These are phyloP conservation scores for Geosmithia putterillii DNA, from an alignment of 2,329 filamentous ascomycete genomes.

Conservation along the genomic window DNA sequence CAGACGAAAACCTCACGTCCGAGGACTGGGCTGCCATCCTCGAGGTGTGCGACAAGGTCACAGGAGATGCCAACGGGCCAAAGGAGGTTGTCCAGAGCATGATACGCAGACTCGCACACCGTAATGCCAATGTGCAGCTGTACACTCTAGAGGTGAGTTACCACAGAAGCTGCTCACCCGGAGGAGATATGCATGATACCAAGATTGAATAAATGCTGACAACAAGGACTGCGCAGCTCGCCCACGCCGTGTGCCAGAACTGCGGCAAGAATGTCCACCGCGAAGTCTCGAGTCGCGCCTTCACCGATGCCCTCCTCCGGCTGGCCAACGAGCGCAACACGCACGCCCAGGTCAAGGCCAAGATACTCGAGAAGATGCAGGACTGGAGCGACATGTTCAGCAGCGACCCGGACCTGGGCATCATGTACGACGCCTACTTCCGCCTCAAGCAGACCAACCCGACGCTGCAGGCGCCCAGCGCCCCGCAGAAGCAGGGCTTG, in stretches of 20 bases:
- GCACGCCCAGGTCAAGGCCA: constrained; percentile 90
- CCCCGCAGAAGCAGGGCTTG: constrained; percentile 84
- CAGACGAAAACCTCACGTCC: constrained; percentile 92
- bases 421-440: constrained; percentile 93
- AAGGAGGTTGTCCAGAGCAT: constrained; percentile 82
- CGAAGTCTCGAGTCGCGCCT: constrained; percentile 80
- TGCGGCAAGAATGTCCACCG: constrained; percentile 79
- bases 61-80: constrained; percentile 42
- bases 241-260: constrained; percentile 85
- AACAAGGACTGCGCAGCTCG: no score
- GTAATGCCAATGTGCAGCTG: constrained; percentile 91
- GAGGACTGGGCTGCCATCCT: constrained; percentile 59
- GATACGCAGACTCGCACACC: constrained; percentile 84
- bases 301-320: constrained; percentile 85
- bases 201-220: no score
- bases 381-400: constrained; percentile 95
- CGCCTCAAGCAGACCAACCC: constrained; percentile 78
- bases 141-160: constrained; percentile 80
- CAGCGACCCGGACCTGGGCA: constrained; percentile 79
- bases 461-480: constrained; percentile 79
- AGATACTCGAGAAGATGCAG: constrained; percentile 93
- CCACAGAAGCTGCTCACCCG: no score
- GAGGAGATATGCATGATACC: no score
- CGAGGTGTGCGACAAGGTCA: constrained; percentile 50
- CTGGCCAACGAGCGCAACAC: constrained; percentile 91